Percentiles rank a stretch among this genome's conserved stretches.
Evolutionary conservation across 306 rosid genomes (phyloP).

Genomic region (Gastrolobium bilobum): DNA sequence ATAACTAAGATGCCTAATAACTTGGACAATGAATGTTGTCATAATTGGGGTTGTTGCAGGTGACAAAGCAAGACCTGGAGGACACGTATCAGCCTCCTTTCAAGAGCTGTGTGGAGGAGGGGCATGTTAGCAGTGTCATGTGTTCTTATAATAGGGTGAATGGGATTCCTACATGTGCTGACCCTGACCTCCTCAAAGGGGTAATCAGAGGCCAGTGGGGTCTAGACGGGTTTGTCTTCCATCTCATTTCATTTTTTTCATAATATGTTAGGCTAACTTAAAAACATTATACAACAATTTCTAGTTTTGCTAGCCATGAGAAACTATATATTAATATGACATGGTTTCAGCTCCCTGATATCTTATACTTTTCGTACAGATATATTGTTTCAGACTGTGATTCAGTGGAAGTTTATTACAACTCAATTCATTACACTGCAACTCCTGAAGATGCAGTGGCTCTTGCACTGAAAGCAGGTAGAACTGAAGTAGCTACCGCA

Average conservation of each 20-base stretch:
- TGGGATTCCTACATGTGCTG: conserved; percentile 92
- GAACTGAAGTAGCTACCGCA: background rate
- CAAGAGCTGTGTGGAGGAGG: conserved; percentile 79
- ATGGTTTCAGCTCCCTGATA: background rate
- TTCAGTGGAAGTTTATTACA: conserved; percentile 70
- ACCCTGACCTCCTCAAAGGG: conserved; percentile 78
- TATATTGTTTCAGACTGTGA: conserved; percentile 90
- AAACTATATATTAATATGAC: background rate
- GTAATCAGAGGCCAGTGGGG: conserved; percentile 79
- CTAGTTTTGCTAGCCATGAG: conserved; percentile 12
- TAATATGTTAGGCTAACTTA: conserved; percentile 15
- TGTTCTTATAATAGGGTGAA: conserved; percentile 88
- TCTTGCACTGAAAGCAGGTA: conserved; percentile 84
- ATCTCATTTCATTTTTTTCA: conserved; percentile 4
- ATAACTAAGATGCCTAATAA: background rate
- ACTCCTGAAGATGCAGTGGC: conserved; percentile 93
- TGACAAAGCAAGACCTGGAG: conserved; percentile 83
- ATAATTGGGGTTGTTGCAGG: conserved; percentile 54
- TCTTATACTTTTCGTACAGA: conserved; percentile 47
- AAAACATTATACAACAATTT: background rate
- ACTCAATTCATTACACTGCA: conserved; percentile 63
- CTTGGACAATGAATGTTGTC: background rate
- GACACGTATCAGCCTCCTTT: conserved; percentile 88
- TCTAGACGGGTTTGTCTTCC: conserved; percentile 70
- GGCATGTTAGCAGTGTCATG: conserved; percentile 90